A percentile compares a stretch with the other conserved stretches of the same genome.
These are phyloP conservation scores for Allantophomopsis lycopodina DNA, from an alignment of 2,329 filamentous ascomycete species.

Conservation along the genomic window DNA sequence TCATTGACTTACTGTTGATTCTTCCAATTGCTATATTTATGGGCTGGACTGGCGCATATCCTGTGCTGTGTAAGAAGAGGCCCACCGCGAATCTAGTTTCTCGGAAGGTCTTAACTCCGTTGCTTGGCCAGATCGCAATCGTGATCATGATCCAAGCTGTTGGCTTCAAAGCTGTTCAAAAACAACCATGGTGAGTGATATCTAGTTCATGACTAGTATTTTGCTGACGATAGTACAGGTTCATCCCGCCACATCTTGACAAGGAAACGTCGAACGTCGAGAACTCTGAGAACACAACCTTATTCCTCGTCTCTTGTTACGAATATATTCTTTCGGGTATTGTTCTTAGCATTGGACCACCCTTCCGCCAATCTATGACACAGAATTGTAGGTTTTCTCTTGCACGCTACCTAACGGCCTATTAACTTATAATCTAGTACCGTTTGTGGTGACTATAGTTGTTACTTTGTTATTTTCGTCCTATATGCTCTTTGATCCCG, in stretches of 20 bases:
- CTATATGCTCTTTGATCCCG: conserved; percentile 72
- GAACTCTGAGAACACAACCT: conserved; percentile 85
- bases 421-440: conserved; percentile 35
- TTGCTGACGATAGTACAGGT: conserved; percentile 32
- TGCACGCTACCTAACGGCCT: conserved; percentile 2
- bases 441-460: conserved; percentile 68
- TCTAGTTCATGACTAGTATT: background rate
- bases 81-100: conserved; percentile 89
- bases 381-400: conserved; percentile 54
- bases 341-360: conserved; percentile 79
- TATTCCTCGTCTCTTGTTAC: conserved; percentile 85
- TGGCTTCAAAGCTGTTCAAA: conserved; percentile 60
- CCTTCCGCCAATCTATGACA: conserved; percentile 69
- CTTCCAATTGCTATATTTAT: conserved; percentile 96
- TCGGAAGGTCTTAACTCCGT: conserved; percentile 76
- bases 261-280: conserved; percentile 70
- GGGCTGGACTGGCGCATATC: conserved; percentile 88
- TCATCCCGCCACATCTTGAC: conserved; percentile 65
- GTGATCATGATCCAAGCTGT: conserved; percentile 66
- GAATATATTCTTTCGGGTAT: conserved; percentile 89
- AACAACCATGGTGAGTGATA: conserved; percentile 57
- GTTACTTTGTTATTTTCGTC: conserved; percentile 51
- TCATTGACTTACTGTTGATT: conserved; percentile 86
- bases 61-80: conserved; percentile 64
- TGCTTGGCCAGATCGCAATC: conserved; percentile 78